A percentile compares a stretch with the other conserved stretches of the same genome.
Conservation (phyloP, 768 basidiomycete genomes). For the Naganishia randhawae region DNA sequence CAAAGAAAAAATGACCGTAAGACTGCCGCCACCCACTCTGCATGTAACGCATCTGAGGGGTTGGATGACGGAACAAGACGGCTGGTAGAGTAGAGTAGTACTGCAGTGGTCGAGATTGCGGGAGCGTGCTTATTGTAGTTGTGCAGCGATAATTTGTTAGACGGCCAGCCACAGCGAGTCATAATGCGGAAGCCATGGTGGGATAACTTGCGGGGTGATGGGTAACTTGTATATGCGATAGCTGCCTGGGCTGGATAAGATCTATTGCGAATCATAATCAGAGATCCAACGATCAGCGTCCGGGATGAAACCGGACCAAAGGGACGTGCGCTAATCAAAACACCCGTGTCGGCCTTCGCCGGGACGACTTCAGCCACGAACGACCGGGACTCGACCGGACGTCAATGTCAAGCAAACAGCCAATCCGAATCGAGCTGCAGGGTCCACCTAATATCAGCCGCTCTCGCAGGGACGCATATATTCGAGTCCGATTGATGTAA, state of each 20-base stretch:
- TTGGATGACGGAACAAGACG: no score
- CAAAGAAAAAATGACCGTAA: neutral
- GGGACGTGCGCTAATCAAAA: neutral
- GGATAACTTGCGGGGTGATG: no score
- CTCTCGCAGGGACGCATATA: neutral
- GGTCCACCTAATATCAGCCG: no score
- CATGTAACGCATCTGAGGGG: neutral
- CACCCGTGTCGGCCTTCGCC: neutral
- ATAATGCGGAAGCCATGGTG: neutral
- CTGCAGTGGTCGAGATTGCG: neutral
- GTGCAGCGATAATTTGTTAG: neutral
- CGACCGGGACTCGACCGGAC: slow-evolving; percentile 3
- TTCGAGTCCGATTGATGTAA: neutral
- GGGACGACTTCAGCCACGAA: neutral
- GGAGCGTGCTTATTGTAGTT: neutral
- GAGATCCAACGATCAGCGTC: no score
- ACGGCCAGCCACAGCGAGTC: neutral
- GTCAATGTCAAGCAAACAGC: neutral
- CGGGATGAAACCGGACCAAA: neutral
- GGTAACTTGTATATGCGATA: slow-evolving; percentile 7
- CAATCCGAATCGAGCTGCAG: no score
- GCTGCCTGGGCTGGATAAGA: no score
- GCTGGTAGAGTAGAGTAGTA: no score
- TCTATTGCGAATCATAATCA: no score
- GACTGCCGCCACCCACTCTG: neutral